Evolutionary conservation across 257 asterid species (phyloP).

Genomic region (Fraxinus quadrangulata): DNA sequence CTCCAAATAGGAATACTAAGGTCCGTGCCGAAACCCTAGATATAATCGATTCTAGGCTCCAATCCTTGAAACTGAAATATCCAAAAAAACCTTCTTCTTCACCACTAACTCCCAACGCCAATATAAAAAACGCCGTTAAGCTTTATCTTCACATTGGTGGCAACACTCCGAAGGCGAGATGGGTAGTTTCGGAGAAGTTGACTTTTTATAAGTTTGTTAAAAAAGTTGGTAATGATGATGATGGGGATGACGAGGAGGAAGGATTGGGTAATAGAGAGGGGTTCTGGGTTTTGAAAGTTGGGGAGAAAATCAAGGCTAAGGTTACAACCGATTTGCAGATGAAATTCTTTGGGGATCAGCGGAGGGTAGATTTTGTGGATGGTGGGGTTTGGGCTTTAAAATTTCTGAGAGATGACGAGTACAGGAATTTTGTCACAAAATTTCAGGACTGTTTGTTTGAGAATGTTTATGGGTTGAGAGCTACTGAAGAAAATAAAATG

Average conservation of each 20-base stretch:
- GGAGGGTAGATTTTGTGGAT: slow-evolving; percentile 95
- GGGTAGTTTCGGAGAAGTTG: slow-evolving; percentile 77
- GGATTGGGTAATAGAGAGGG: slow-evolving; percentile 55
- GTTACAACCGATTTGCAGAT: slow-evolving; percentile 86
- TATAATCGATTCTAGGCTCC: slow-evolving; percentile 68
- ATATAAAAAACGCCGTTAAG: slow-evolving; percentile 57
- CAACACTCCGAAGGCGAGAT: slow-evolving; percentile 86
- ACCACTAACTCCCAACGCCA: slow-evolving; percentile 30
- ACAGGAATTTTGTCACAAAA: slow-evolving; percentile 63
- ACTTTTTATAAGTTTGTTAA: slow-evolving; percentile 57
- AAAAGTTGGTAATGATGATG: slow-evolving; percentile 47
- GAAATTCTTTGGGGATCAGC: slow-evolving; percentile 89
- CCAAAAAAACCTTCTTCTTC: slow-evolving; percentile 36
- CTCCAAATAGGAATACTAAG: slow-evolving; percentile 25
- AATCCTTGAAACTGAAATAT: slow-evolving; percentile 72
- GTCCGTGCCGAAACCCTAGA: slow-evolving; percentile 54
- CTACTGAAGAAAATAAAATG: slow-evolving; percentile 77
- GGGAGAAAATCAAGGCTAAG: slow-evolving; percentile 60
- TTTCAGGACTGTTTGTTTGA: slow-evolving; percentile 89
- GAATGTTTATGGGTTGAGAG: slow-evolving; percentile 74
- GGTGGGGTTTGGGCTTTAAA: slow-evolving; percentile 96
- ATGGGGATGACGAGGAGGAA: slow-evolving; percentile 41
- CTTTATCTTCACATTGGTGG: slow-evolving; percentile 88
- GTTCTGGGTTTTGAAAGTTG: slow-evolving; percentile 79
- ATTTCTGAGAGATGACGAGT: slow-evolving; percentile 68